A percentile compares a stretch with the other conserved stretches of the same genome.
Conservation (phyloP, 352 stramenopile genomes). For the Globisporangium spinosum region DNA sequence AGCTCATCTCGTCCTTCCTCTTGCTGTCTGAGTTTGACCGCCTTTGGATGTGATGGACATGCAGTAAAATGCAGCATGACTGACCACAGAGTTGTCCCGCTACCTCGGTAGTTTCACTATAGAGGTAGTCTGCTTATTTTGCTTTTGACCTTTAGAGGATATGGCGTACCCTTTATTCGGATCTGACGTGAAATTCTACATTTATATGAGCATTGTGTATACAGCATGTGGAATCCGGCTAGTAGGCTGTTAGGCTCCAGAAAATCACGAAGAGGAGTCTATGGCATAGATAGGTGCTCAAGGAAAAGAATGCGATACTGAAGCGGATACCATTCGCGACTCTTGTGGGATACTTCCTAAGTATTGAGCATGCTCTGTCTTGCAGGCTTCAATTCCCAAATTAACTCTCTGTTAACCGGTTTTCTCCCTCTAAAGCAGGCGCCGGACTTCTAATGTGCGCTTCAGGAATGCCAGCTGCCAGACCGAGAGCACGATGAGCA, state of each 20-base stretch:
- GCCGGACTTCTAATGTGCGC: slow-evolving; percentile 81
- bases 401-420: neutral
- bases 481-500: slow-evolving; percentile 63
- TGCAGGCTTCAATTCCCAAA: neutral
- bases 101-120: too few species aligned
- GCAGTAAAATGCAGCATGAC: neutral
- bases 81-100: too few species aligned
- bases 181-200: neutral
- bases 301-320: neutral
- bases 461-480: slow-evolving; percentile 84
- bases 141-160: too few species aligned
- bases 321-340: neutral
- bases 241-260: too few species aligned
- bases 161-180: neutral
- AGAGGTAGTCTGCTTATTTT: too few species aligned
- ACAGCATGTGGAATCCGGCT: too few species aligned
- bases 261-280: neutral
- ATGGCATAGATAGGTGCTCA: neutral
- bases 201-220: neutral
- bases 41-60: neutral
- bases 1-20: slow-evolving; percentile 49
- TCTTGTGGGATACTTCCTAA: neutral
- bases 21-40: neutral
- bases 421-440: slow-evolving; percentile 57
- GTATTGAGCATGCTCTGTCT: neutral